Percentiles rank a stretch among this genome's conserved stretches.
Evolutionary conservation across 2,329 filamentous ascomycete genomes (phyloP).

Genomic region (Calonectria crousiana): DNA sequence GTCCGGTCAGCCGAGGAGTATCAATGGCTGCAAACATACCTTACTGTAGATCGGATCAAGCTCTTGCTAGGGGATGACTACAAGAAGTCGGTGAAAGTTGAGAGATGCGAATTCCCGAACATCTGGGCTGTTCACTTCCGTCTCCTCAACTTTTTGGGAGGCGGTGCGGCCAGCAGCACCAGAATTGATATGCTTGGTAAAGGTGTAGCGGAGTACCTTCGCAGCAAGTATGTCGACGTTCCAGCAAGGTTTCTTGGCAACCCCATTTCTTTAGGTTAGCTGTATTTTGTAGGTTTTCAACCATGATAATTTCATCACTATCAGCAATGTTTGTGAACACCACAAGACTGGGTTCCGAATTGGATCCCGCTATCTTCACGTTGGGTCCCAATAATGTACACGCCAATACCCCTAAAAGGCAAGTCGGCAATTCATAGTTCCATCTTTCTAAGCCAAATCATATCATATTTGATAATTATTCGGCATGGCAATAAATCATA

Average conservation of each 20-base stretch:
- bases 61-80: conserved; percentile 19
- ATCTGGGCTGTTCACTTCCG: conserved; percentile 26
- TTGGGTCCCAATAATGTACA: too few species aligned
- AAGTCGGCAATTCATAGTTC: too few species aligned
- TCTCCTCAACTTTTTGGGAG: conserved; percentile 16
- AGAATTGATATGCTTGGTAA: conserved; percentile 27
- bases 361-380: too few species aligned
- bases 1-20: conserved; percentile 21
- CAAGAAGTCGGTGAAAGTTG: background rate
- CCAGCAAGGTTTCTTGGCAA: conserved; percentile 21
- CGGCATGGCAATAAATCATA: too few species aligned
- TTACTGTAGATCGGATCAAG: conserved; percentile 12
- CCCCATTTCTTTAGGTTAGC: conserved; percentile 16
- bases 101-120: conserved; percentile 18
- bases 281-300: background rate
- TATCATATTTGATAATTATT: too few species aligned
- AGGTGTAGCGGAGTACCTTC: conserved; percentile 22
- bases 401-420: too few species aligned
- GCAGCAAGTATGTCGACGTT: conserved; percentile 21
- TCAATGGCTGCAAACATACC: conserved; percentile 22
- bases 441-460: too few species aligned
- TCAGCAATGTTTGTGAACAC: too few species aligned
- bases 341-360: too few species aligned
- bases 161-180: conserved; percentile 20
- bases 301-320: background rate